Conservation (phyloP, 1,284 basidiomycete genomes). For the Marasmius oreades region DNA sequence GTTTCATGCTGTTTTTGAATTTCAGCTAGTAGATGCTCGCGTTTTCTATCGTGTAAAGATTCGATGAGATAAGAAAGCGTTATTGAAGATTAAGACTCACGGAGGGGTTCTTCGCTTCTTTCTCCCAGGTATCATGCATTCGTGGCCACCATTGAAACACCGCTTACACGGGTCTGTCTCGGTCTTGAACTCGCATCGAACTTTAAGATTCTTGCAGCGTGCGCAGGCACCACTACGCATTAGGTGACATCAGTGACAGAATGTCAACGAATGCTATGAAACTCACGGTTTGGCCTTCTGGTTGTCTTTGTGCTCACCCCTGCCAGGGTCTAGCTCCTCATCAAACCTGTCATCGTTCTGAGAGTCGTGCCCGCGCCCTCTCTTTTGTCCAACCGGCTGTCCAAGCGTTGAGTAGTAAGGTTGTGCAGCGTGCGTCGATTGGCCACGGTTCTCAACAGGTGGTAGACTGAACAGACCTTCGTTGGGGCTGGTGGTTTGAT, state of each 20-base stretch:
- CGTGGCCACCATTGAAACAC: slow-evolving; percentile 60
- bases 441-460: not conserved
- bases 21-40: slow-evolving; percentile 69
- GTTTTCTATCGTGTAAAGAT: slow-evolving; percentile 52
- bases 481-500: not conserved
- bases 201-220: slow-evolving; percentile 75
- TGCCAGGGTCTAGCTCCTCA: slow-evolving; percentile 20
- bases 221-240: slow-evolving; percentile 48
- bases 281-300: slow-evolving; percentile 47
- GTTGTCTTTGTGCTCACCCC: slow-evolving; percentile 31
- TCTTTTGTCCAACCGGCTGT: not conserved
- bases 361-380: not conserved
- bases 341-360: slow-evolving; percentile 30
- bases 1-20: slow-evolving; percentile 69
- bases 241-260: slow-evolving; percentile 9
- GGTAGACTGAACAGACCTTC: not conserved
- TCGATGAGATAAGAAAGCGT: slow-evolving; percentile 5
- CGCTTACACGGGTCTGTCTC: slow-evolving; percentile 70
- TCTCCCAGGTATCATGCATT: slow-evolving; percentile 72
- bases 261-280: not conserved
- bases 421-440: not conserved
- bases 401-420: not conserved
- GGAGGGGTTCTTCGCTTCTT: slow-evolving; percentile 74
- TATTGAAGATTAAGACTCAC: slow-evolving; percentile 37
- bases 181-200: slow-evolving; percentile 67